Evolutionary conservation across 768 basidiomycete species (phyloP).

Genomic region (Kwoniella sp.): DNA sequence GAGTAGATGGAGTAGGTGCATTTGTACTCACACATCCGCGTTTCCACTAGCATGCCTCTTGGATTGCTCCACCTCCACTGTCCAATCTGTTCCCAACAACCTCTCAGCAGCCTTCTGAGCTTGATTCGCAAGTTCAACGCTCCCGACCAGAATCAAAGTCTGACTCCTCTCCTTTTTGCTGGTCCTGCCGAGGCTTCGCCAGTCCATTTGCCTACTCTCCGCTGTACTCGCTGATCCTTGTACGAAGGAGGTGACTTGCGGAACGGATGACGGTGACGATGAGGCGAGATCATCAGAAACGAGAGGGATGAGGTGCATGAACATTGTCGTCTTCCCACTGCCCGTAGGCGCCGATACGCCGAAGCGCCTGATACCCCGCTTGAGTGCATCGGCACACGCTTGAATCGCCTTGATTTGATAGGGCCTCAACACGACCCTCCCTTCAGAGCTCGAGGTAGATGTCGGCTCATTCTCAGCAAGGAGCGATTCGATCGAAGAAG

Average conservation of each 20-base stretch:
- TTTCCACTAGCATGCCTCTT: constrained; percentile 70
- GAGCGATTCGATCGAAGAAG: no score
- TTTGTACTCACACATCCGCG: constrained; percentile 81
- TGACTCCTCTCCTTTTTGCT: constrained; percentile 45
- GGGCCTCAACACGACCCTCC: constrained; percentile 64
- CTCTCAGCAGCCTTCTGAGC: constrained; percentile 71
- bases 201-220: neutral
- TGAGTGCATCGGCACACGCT: constrained; percentile 73
- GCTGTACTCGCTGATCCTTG: no score
- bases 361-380: constrained; percentile 64
- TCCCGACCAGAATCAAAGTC: constrained; percentile 84
- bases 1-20: no score
- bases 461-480: neutral
- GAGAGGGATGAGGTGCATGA: constrained; percentile 75
- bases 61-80: constrained; percentile 91
- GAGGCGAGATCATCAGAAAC: constrained; percentile 54
- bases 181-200: neutral
- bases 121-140: constrained; percentile 77
- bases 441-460: neutral
- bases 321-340: constrained; percentile 82
- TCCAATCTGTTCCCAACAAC: constrained; percentile 69
- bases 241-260: no score
- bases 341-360: constrained; percentile 55
- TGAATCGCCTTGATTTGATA: constrained; percentile 83
- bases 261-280: constrained; percentile 36